Evolutionary conservation across 2,329 filamentous ascomycete species (phyloP).

Genomic region (Rachicladosporium sp.): DNA sequence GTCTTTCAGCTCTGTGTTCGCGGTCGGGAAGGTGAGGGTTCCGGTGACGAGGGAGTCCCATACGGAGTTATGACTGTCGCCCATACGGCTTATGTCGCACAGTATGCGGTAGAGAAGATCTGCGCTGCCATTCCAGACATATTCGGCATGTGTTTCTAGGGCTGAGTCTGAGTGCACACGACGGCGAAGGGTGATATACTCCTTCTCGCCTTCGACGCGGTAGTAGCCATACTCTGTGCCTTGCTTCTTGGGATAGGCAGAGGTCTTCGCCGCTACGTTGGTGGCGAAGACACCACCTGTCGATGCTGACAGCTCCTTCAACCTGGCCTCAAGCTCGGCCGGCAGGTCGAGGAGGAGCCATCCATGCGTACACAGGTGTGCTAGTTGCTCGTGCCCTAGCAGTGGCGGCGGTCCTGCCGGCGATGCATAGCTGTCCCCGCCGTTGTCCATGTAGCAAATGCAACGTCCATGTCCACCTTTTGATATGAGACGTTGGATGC

Average conservation of each 20-base stretch:
- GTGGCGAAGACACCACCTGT: too few species aligned
- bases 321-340: neutral
- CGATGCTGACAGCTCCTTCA: too few species aligned
- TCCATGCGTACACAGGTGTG: neutral
- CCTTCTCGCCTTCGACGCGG: neutral
- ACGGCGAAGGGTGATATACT: neutral
- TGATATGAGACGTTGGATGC: too few species aligned
- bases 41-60: neutral
- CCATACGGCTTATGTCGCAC: neutral
- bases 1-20: neutral
- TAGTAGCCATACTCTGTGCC: neutral
- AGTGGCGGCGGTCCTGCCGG: neutral
- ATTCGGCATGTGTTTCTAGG: neutral
- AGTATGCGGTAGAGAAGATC: neutral
- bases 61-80: neutral
- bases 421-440: neutral
- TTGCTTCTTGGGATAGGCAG: too few species aligned
- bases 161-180: neutral
- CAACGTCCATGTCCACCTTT: too few species aligned
- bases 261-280: too few species aligned
- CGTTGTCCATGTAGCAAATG: too few species aligned
- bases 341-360: neutral
- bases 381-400: neutral
- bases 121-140: neutral
- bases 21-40: neutral